Percentiles rank a stretch among this genome's conserved stretches.
phyloP scores from a whole-genome alignment of 1,139 yeast species.

The Protomyces macrosporus region DNA sequence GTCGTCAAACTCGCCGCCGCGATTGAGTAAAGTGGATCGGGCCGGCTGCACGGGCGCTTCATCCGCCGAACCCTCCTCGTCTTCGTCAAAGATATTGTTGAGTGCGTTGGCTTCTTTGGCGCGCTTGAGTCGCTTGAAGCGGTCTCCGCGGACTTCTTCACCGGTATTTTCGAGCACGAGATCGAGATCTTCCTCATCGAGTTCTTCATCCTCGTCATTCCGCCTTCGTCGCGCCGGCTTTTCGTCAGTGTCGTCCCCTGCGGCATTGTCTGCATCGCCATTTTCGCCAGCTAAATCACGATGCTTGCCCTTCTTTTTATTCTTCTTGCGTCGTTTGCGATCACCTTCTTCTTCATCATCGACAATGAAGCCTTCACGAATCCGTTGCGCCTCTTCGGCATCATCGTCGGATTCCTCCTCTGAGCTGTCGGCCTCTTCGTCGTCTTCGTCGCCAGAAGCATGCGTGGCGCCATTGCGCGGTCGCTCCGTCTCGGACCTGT shows the following conservation, averaged over 20 bases:
- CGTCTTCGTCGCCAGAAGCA: constrained; percentile 31
- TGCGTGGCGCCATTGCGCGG: neutral
- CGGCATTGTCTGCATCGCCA: constrained; percentile 28
- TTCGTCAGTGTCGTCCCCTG: constrained; percentile 30
- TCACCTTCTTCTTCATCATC: constrained; percentile 74
- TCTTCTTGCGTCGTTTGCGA: constrained; percentile 41
- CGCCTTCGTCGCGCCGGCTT: constrained; percentile 25
- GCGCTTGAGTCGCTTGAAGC: constrained; percentile 77
- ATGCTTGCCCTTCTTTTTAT: constrained; percentile 34
- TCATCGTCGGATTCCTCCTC: constrained; percentile 47
- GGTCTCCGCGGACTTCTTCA: constrained; percentile 45
- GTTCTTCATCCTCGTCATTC: constrained; percentile 51
- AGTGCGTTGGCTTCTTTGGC: constrained; percentile 43
- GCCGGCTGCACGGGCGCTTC: constrained; percentile 38
- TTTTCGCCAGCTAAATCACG: neutral
- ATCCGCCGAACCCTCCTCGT: constrained; percentile 51
- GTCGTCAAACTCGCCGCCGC: constrained; percentile 80
- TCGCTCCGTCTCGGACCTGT: constrained; percentile 19
- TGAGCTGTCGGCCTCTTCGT: constrained; percentile 39
- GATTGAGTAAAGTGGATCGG: constrained; percentile 38
- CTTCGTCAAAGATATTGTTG: constrained; percentile 81
- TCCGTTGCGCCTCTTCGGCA: constrained; percentile 43
- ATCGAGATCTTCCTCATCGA: constrained; percentile 94
- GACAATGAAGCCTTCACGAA: constrained; percentile 88
- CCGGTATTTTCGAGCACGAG: constrained; percentile 87